These are phyloP conservation scores for Huntiella moniliformis DNA, from an alignment of 2,329 filamentous ascomycete species.

Conservation along the genomic window DNA sequence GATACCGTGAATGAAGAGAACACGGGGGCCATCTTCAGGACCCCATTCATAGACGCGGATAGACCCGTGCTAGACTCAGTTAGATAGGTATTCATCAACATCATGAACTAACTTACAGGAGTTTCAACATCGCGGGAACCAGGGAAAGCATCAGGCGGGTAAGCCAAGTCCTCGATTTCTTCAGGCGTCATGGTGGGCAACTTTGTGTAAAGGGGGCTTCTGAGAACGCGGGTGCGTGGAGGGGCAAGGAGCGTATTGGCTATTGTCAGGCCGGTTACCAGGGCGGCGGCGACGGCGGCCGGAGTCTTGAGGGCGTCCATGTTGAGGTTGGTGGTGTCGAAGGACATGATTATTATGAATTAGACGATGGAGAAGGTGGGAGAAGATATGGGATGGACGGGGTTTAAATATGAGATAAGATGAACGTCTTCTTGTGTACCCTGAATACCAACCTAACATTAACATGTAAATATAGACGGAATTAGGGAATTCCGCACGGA, in stretches of 20 bases:
- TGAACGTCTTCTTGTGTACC: no score
- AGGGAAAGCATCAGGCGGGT: slow-evolving; percentile 50
- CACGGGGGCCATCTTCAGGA: slow-evolving; percentile 50
- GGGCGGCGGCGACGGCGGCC: no score
- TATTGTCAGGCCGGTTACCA: slow-evolving; percentile 13
- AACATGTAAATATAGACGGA: no score
- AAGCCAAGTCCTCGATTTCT: slow-evolving; percentile 25
- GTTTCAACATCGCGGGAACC: slow-evolving; percentile 55
- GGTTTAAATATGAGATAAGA: no score
- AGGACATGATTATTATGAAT: no score
- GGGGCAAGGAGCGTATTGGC: slow-evolving; percentile 23
- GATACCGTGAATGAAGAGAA: slow-evolving; percentile 67
- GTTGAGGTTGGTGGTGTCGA: no score
- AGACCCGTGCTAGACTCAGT: slow-evolving; percentile 39
- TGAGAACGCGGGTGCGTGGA: slow-evolving; percentile 21
- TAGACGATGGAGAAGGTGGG: no score
- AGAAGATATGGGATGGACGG: no score
- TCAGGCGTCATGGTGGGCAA: slow-evolving; percentile 20
- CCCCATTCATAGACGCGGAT: slow-evolving; percentile 73
- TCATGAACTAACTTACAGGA: slow-evolving; percentile 25
- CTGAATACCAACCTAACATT: no score
- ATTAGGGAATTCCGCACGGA: no score
- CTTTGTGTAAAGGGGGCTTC: slow-evolving; percentile 26
- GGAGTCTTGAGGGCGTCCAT: no score
- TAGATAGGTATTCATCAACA: neutral